phyloP scores from a whole-genome alignment of 2,329 filamentous ascomycete species.

The Emergomyces orientalis region DNA sequence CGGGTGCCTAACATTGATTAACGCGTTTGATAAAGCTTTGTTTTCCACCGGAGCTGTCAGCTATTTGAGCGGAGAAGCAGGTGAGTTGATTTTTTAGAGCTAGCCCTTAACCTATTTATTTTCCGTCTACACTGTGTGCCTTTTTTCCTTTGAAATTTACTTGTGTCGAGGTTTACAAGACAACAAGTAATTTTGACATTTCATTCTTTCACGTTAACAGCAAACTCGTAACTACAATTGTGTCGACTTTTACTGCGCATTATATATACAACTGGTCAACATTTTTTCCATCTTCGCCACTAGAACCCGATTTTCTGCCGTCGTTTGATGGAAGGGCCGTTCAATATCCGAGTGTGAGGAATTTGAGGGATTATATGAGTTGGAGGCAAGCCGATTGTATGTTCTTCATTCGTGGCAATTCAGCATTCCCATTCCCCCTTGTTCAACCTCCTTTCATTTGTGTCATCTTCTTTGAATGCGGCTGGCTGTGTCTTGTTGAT shows the following conservation, averaged over 20 bases:
- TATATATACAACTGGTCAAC: constrained; percentile 74
- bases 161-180: not conserved
- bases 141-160: not conserved
- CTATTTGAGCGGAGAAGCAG: constrained; percentile 80
- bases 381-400: constrained; percentile 95
- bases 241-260: constrained; percentile 86
- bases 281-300: constrained; percentile 61
- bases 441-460: not conserved
- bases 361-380: constrained; percentile 87
- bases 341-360: constrained; percentile 71
- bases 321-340: constrained; percentile 91
- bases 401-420: constrained; percentile 24
- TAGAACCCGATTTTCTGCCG: constrained; percentile 62
- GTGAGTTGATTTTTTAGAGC: constrained; percentile 32
- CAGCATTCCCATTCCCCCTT: not conserved
- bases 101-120: not conserved
- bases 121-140: not conserved
- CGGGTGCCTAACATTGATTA: not conserved
- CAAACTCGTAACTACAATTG: constrained; percentile 83
- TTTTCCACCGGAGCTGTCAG: constrained; percentile 71
- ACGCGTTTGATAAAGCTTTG: constrained; percentile 51
- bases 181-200: not conserved
- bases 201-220: constrained; percentile 35
- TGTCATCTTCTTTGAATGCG: not conserved
- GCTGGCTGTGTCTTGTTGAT: not conserved